Evolutionary conservation across 1,284 basidiomycete genomes (phyloP).

Genomic region (Puccinia hordei): DNA sequence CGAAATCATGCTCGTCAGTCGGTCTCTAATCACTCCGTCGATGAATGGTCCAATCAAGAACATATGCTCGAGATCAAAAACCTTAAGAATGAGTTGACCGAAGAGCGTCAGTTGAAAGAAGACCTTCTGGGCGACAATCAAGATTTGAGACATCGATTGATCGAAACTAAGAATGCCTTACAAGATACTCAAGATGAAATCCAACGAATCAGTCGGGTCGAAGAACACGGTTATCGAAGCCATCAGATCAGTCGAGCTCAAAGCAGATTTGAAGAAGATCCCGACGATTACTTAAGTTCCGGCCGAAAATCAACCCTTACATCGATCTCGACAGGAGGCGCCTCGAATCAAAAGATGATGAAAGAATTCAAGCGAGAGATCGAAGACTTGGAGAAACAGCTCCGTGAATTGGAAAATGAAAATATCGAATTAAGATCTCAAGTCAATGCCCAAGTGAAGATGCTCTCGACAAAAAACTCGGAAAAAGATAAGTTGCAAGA

Average conservation of each 20-base stretch:
- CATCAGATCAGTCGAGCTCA: slow-evolving; percentile 65
- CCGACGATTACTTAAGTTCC: slow-evolving; percentile 34
- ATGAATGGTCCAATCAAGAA: neutral
- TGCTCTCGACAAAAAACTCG: slow-evolving; percentile 56
- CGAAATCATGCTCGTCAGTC: slow-evolving; percentile 50
- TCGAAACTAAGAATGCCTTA: slow-evolving; percentile 58
- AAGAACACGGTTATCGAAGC: slow-evolving; percentile 66
- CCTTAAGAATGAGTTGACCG: slow-evolving; percentile 69
- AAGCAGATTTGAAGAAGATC: slow-evolving; percentile 65
- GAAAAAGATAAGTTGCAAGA: slow-evolving; percentile 58
- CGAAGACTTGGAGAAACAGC: slow-evolving; percentile 62
- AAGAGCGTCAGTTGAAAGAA: slow-evolving; percentile 67
- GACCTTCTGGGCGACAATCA: slow-evolving; percentile 51
- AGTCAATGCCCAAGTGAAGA: slow-evolving; percentile 56
- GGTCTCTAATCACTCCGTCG: slow-evolving; percentile 40
- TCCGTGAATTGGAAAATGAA: slow-evolving; percentile 66
- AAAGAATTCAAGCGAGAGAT: slow-evolving; percentile 69
- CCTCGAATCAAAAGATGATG: slow-evolving; percentile 62
- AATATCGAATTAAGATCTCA: slow-evolving; percentile 58
- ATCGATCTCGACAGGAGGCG: slow-evolving; percentile 62
- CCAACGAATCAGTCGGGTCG: slow-evolving; percentile 65
- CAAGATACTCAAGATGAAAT: slow-evolving; percentile 70
- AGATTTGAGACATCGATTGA: slow-evolving; percentile 53
- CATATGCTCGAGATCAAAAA: slow-evolving; percentile 54
- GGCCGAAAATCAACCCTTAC: slow-evolving; percentile 65